Base-by-base conservation (phyloP, 1,284 basidiomycete genomes). In the Fomitopsis betulina region DNA sequence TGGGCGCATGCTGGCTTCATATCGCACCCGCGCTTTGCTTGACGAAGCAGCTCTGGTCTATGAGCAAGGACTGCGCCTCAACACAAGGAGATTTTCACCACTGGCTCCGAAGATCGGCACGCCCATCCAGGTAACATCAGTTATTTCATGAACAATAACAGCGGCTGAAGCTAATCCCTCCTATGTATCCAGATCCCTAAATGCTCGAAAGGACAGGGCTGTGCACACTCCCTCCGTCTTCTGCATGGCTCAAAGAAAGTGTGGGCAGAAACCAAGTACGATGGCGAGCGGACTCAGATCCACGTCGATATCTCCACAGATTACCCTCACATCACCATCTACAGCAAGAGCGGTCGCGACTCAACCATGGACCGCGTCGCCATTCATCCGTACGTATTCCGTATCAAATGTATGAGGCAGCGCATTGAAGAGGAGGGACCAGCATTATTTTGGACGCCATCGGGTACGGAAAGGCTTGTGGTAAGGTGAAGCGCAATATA, bases 241-340 rank as follows among this genome's bases (percentile, higher is more conserved):
- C 80, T 91, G 45, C 63, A 66, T 12, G 60, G 70, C 1, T 74
- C 79, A 1, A 69, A 76, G 5, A 72, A 68, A 51, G 75, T 93
- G 2, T 94, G 88, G 84, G 91, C 87, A 0, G 94, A 96, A 73
- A 92, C 85, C 1, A 96, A 96, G 71, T 94, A 94, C 69, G 94
- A 96, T 61, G 94, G 94, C 6, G 93, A 95, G 70, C 80, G 93
- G 67, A 90, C 85, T 58, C 94, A 96, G 68, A 92, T 95, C 30
- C 94, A 96, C 66, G 80, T 94, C 25, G 76, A 86, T 62, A 66
- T 86, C 4, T 62, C 68, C 5, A 5, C 27, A 12, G 68, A 70
- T 0, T 60, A 65, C 3, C 73, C 81, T 1, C 73, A 73, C 10
- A 86, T 96, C 58, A 85, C 75, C 1, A 91, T 96, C 39, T 94